Evolutionary conservation across 306 rosid species (phyloP), one percentile per base, ranked within the genome.

Genomic region (Vigna trinervia): DNA sequence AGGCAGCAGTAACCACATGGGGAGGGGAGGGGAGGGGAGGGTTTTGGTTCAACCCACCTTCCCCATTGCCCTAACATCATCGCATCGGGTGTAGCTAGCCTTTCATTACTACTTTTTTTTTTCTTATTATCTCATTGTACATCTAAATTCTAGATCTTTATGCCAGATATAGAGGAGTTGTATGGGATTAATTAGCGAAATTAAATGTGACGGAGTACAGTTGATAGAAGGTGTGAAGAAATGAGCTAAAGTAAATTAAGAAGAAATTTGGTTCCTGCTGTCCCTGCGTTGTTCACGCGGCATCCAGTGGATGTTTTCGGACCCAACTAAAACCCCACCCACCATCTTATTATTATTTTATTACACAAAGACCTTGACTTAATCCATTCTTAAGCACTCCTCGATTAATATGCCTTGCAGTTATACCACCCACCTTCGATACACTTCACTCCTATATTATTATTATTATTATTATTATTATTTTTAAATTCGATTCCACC

Each of bases 1-100:
- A 80, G 85, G 80, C 82, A 80, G 80, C 80, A 80, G 34, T 71
- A 87, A 72, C 70, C 96, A 90, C 96, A 88, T 90, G 92, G 85
- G 64, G 34, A 30, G 5, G 23, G 22, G 22, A 22, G 22, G 32
- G 5, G 2, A 22, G 22, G 32, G 5, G 2, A 22, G 74, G 71
- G 52, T 79, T 63, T 73, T 26, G 50, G 78, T 77, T 79, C 78
- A 68, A 74, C 69, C 75, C 86, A 80, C 83, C 87, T 72, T 80
- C 46, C 86, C 76, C 71, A 75, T 75, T 63, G 75, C 2, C 83
- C 57, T 74, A 74, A 80, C 73, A 62, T 75, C 71, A 3, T 79
- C 70, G 53, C 75, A 84, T 59, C 36, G 5, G 6, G 41, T 45
- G 17, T 32, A 46, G 3, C 17, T 32, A 62, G 1, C 23, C 62